Base-by-base conservation (phyloP, 352 stramenopile species). In the Phytophthora crassamura region DNA sequence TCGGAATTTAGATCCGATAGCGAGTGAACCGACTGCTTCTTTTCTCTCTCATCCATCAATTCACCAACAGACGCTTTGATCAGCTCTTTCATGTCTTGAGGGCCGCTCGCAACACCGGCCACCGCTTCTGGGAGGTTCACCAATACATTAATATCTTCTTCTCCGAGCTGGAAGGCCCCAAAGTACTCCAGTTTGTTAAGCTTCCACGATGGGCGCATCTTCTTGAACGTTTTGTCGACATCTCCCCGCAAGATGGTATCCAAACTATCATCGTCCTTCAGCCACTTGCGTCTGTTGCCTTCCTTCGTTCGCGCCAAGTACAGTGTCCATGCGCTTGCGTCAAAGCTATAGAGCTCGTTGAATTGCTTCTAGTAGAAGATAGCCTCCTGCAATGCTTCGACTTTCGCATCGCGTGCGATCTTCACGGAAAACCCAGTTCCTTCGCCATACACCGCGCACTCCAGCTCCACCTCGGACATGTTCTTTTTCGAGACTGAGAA, bases 401-500 rank as follows among this genome's bases (percentile, higher is more conserved):
- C 68, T 38, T 66, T 45, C 25, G 63, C 62, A 64, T 67, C 40
- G 28, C 12, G 57, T 30, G 33, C 16, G 8, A 76, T 67, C 34
- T 69, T 41, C 14, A 74, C 50, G 33, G 53, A 55, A 30, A 74
- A 70, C 12, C 69, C 40, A 10, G 6, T 67, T 28, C 47, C 57
- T 64, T 76, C 51, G 53, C 63, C 62, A n/a, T 76, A 72, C 51
- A 71, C 62, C 12, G 25, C 60, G 49, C 56, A 72, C 12, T 33
- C 2, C 49, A 67, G 39, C 50, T 59, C 16, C 22, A 25, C 22
- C 2, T 4, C 22, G 49, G 60, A 32, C 53, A 25, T 25, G 22
- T 25, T 25, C 22, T 25, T 64, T 42, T 48, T 67, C 54, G 42
- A n/a, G 54, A 63, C 54, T 63, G 53, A 35, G 25, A 62, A 33